These are phyloP conservation scores for Trypanosoma boissoni DNA, from an alignment of 208 protist genomes.

Conservation along the genomic window DNA sequence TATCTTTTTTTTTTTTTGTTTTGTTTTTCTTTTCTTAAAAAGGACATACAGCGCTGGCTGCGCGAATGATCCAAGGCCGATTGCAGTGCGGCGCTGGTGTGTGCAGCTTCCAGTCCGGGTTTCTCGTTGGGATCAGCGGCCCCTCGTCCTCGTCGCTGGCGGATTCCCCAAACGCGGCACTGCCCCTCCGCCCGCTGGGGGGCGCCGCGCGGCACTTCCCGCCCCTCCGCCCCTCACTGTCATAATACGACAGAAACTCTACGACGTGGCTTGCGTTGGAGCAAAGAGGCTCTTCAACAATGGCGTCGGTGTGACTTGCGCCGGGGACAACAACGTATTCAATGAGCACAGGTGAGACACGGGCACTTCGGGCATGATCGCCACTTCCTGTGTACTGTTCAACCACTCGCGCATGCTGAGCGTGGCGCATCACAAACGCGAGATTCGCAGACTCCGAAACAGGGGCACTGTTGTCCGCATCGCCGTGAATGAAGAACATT, in stretches of 20 bases:
- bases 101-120: neutral
- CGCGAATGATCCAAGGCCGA: slow-evolving; percentile 23
- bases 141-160: slow-evolving; percentile 17
- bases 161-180: neutral
- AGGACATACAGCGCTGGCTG: slow-evolving; percentile 13
- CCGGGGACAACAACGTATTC: slow-evolving; percentile 69
- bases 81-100: slow-evolving; percentile 35
- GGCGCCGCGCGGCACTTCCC: neutral
- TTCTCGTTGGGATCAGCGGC: neutral
- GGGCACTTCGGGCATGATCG: slow-evolving; percentile 18
- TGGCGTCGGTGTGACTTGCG: slow-evolving; percentile 76
- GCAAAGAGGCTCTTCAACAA: slow-evolving; percentile 74
- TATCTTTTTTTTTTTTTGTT: slow-evolving; percentile 12
- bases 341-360: slow-evolving; percentile 38
- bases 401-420: slow-evolving; percentile 48
- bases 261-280: slow-evolving; percentile 59
- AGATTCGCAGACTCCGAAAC: slow-evolving; percentile 74
- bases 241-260: slow-evolving; percentile 72
- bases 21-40: slow-evolving; percentile 10
- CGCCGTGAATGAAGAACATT: slow-evolving; percentile 86
- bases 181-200: neutral
- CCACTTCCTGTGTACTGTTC: slow-evolving; percentile 20
- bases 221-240: slow-evolving; percentile 15
- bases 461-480: slow-evolving; percentile 73
- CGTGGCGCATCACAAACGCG: slow-evolving; percentile 59